These are phyloP conservation scores for Fusarium heterosporum DNA, from an alignment of 2,329 filamentous ascomycete species.

Conservation along the genomic window DNA sequence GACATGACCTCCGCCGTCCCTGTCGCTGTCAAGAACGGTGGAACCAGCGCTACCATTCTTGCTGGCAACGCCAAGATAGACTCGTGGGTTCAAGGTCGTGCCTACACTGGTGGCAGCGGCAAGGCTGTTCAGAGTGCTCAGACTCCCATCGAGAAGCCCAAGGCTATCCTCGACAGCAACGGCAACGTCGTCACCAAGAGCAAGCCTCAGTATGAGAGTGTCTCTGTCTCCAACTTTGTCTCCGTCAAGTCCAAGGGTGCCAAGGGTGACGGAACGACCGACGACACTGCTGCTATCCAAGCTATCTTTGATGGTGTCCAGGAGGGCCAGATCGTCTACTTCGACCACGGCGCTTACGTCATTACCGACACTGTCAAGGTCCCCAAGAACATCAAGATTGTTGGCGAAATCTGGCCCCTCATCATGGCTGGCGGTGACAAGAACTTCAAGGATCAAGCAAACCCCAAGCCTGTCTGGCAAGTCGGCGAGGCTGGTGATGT, in stretches of 20 bases:
- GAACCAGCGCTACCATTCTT: conserved; percentile 71
- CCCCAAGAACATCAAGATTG: conserved; percentile 85
- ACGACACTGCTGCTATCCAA: conserved; percentile 90
- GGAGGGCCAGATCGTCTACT: conserved; percentile 75
- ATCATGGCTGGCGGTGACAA: conserved; percentile 82
- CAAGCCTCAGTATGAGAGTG: conserved; percentile 86
- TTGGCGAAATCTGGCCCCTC: conserved; percentile 90
- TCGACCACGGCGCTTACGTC: conserved; percentile 80
- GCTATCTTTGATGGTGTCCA: conserved; percentile 76
- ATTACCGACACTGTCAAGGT: conserved; percentile 77
- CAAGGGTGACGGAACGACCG: conserved; percentile 86
- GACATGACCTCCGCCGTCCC: conserved; percentile 78
- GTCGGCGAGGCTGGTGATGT: conserved; percentile 81
- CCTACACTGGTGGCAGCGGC: conserved; percentile 66
- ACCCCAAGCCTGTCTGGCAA: conserved; percentile 87
- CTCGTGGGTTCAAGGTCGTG: conserved; percentile 83
- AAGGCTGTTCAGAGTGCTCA: conserved; percentile 70
- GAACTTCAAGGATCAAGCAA: conserved; percentile 77
- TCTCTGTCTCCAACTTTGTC: conserved; percentile 77
- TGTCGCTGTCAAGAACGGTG: conserved; percentile 71
- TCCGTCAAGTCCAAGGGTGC: conserved; percentile 86
- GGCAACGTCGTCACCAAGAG: conserved; percentile 83
- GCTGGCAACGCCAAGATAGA: conserved; percentile 75
- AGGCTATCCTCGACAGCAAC: conserved; percentile 69
- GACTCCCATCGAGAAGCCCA: conserved; percentile 70